Conservation (phyloP, 2,329 filamentous ascomycete genomes). For the Colletotrichum magnum region DNA sequence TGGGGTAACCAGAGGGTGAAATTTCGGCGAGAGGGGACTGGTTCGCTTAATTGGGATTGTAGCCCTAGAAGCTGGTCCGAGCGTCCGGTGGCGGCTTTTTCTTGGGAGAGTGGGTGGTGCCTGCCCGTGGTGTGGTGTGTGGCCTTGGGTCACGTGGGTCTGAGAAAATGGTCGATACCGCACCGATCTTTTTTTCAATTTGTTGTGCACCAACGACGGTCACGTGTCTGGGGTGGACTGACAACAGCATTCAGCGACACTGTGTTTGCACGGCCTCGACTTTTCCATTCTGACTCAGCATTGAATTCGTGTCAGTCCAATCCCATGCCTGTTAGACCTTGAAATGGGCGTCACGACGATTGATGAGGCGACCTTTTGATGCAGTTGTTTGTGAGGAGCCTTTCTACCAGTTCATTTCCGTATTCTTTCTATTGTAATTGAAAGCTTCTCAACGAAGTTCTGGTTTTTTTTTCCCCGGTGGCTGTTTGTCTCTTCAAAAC, state of each 20-base stretch:
- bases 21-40: constrained; percentile 37
- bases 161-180: background rate
- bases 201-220: background rate
- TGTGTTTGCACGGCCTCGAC: constrained; percentile 31
- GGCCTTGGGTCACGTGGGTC: constrained; percentile 21
- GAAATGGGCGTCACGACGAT: background rate
- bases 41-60: constrained; percentile 59
- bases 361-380: background rate
- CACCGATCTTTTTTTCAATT: background rate
- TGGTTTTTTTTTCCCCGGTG: too few relatives aligned
- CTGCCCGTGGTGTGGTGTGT: background rate
- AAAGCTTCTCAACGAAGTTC: too few relatives aligned
- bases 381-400: too few relatives aligned
- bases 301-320: background rate
- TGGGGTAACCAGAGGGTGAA: constrained; percentile 33
- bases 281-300: constrained; percentile 25
- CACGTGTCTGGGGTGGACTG: too few relatives aligned
- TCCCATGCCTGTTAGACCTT: background rate
- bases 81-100: background rate
- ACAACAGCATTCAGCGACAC: too few relatives aligned
- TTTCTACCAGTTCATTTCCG: background rate
- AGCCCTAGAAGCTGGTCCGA: constrained; percentile 55
- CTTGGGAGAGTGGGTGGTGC: too few relatives aligned
- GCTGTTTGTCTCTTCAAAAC: too few relatives aligned
- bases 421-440: too few relatives aligned